Conservation (phyloP, 139 green algal genomes). For the Tetradesmus lagerheimii region DNA sequence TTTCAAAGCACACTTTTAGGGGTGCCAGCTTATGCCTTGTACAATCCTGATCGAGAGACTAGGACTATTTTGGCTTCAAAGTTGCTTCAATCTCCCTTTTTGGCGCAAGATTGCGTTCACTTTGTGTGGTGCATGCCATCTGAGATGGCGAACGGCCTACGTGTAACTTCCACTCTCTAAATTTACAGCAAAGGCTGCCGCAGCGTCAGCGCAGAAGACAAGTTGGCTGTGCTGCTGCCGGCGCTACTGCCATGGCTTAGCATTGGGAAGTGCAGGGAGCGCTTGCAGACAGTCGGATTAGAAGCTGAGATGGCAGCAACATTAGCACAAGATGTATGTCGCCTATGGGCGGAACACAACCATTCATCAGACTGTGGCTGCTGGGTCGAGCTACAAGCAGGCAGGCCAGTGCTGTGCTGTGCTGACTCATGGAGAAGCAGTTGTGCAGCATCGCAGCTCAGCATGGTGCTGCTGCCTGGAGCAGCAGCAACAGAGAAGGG, state of each 20-base stretch:
- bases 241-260: neutral
- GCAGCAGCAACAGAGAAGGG: neutral
- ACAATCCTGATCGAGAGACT: too few relatives aligned
- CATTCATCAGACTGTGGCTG: neutral
- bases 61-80: too few relatives aligned
- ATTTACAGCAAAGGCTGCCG: neutral
- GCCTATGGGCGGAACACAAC: neutral
- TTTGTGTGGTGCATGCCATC: too few relatives aligned
- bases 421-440: neutral
- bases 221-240: neutral
- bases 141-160: neutral
- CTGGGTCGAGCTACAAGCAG: neutral
- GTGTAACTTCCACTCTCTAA: too few relatives aligned
- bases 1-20: too few relatives aligned
- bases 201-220: neutral
- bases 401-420: neutral
- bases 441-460: neutral
- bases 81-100: too few relatives aligned
- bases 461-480: neutral
- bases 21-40: too few relatives aligned
- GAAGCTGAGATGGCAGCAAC: neutral
- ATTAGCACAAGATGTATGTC: neutral
- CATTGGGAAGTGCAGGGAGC: neutral
- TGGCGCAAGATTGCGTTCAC: too few relatives aligned
- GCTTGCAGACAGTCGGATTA: neutral